Evolutionary conservation across 495 filamentous ascomycete species (phyloP).

Genomic region (Podospora bellae-mahoneyi): DNA sequence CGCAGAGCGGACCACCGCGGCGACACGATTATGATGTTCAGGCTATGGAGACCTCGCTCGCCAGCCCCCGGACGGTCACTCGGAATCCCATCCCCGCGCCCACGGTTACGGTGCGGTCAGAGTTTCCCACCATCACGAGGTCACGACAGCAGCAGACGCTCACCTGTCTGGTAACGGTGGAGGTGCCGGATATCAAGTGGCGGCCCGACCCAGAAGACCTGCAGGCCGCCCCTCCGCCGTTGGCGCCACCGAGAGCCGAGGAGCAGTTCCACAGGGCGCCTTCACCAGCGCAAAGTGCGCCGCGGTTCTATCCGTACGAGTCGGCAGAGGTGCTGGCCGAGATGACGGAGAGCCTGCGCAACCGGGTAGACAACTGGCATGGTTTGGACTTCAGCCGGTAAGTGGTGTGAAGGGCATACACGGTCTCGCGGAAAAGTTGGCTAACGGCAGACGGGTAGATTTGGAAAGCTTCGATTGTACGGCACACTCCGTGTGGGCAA

Average conservation of each 20-base stretch:
- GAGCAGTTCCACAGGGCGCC: constrained; percentile 47
- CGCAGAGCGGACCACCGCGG: constrained; percentile 55
- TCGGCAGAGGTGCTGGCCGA: constrained; percentile 70
- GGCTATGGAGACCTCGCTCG: constrained; percentile 86
- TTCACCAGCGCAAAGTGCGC: constrained; percentile 50
- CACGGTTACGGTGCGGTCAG: constrained; percentile 86
- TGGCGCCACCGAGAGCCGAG: constrained; percentile 40
- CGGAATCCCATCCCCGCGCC: constrained; percentile 91
- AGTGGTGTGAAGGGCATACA: constrained; percentile 15
- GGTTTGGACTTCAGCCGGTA: constrained; percentile 92
- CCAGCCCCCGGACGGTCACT: constrained; percentile 66
- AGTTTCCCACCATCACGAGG: constrained; percentile 90
- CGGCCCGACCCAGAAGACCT: constrained; percentile 80
- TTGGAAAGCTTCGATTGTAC: constrained; percentile 89
- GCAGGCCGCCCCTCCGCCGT: constrained; percentile 58
- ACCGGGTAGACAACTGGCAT: constrained; percentile 96
- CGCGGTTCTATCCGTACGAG: constrained; percentile 57
- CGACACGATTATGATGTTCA: constrained; percentile 95
- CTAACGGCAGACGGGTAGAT: constrained; percentile 49
- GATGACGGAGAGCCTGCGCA: constrained; percentile 80
- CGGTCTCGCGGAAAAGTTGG: not conserved
- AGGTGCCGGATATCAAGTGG: constrained; percentile 93
- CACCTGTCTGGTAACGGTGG: constrained; percentile 90
- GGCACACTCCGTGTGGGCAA: constrained; percentile 93
- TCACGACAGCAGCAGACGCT: constrained; percentile 93